Percentiles rank a stretch among this genome's conserved stretches.
phyloP scores from a whole-genome alignment of 2,329 filamentous ascomycete genomes.

The Didymella segeticola region DNA sequence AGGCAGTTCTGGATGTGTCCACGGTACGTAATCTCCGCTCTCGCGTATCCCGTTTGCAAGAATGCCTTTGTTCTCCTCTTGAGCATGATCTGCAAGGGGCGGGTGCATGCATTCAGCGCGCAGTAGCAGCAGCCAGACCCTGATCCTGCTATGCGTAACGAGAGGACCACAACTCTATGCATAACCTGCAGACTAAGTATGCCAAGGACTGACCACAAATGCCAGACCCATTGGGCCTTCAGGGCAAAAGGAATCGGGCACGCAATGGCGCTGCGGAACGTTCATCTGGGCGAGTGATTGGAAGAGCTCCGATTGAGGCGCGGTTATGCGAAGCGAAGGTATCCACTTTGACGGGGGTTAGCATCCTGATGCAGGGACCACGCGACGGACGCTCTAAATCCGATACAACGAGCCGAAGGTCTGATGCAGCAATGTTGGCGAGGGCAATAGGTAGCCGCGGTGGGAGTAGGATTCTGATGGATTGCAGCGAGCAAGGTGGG shows the following conservation, averaged over 20 bases:
- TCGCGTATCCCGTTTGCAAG: background rate
- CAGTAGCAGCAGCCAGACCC: background rate
- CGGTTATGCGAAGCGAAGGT: slow-evolving; percentile 14
- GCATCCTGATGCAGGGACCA: background rate
- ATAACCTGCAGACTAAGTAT: no score
- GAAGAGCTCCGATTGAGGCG: slow-evolving; percentile 49
- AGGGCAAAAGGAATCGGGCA: slow-evolving; percentile 82
- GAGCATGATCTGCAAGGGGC: slow-evolving; percentile 11
- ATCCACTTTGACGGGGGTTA: background rate
- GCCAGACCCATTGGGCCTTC: slow-evolving; percentile 78
- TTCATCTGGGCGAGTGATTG: slow-evolving; percentile 76
- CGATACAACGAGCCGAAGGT: background rate
- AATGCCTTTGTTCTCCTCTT: background rate
- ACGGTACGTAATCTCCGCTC: slow-evolving; percentile 56
- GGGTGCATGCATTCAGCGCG: background rate
- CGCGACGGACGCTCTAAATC: background rate
- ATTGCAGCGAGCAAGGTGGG: background rate
- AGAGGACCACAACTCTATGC: background rate
- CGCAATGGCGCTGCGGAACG: slow-evolving; percentile 85
- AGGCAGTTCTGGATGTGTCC: slow-evolving; percentile 72
- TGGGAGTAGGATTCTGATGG: background rate
- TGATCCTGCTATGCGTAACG: background rate
- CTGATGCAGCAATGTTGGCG: background rate
- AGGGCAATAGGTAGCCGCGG: background rate
- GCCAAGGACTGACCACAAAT: slow-evolving; percentile 10